Evolutionary conservation across 108 stramenopile genomes (phyloP), one percentile per base, ranked within the genome.

Genomic region (Nitzschia palea): DNA sequence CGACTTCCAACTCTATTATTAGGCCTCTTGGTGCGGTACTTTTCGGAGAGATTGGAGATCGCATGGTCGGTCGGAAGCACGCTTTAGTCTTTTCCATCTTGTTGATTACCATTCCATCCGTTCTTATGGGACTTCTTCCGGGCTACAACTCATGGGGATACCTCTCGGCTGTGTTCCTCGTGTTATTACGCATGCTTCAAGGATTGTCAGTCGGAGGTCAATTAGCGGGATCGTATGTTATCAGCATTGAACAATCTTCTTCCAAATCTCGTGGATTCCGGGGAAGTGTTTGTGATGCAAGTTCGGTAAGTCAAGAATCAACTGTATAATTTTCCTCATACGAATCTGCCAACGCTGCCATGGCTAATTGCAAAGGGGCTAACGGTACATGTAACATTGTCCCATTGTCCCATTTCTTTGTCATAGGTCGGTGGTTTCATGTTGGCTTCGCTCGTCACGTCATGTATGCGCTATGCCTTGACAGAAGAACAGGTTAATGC

Each of bases 201-300:
- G 95, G 95, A 0, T 63, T 94, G 56, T 79, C 76, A 62, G 95
- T 96, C 0, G 94, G 94, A 12, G 93, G 90, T 0, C 95, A 96
- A 66, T 60, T 96, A 35, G 89, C 85, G 9, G 85, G 81, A 0
- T 68, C 68, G n/a, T 86, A 86, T 67, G 85, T 86, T 34, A 37
- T 86, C 27, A 80, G 79, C 31, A 86, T 86, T 69, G 85, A 86
- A 58, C 85, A 86, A 43, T 69, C 72, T 42, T 81, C 82, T 0
- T 34, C 79, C 23, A 65, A 55, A 60, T 68, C 70, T 30, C 68
- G 85, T 20, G 85, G 85, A 28, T 86, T 86, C 44, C 81, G 85
- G 28, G 85, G 85, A 55, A 78, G 76, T 44, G 62, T 86, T 0
- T 86, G 85, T 62, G 85, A 86, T 56, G 85, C 85, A 6, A 83